phyloP scores from a whole-genome alignment of 2,329 filamentous ascomycete species.

The Colletotrichum salicis region DNA sequence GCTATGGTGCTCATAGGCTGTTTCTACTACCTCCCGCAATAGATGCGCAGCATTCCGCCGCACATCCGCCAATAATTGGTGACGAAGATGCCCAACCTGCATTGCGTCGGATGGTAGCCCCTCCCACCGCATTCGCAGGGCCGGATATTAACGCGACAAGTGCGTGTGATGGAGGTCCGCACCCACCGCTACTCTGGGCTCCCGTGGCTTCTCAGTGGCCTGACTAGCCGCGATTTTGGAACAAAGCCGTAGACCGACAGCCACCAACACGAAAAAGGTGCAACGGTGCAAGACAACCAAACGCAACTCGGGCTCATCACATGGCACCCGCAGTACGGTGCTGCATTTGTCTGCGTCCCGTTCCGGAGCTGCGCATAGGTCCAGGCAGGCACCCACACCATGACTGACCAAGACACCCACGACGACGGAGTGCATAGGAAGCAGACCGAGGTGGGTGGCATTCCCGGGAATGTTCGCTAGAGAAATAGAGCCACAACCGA shows the following conservation, averaged over 20 bases:
- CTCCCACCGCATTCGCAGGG: constrained; percentile 13
- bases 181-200: constrained; percentile 23
- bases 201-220: constrained; percentile 26
- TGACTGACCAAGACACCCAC: background rate
- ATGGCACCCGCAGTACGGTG: constrained; percentile 23
- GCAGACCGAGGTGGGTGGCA: constrained; percentile 30
- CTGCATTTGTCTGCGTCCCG: constrained; percentile 30
- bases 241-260: constrained; percentile 12
- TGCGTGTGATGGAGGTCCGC: constrained; percentile 25
- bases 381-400: constrained; percentile 10
- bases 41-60: constrained; percentile 31
- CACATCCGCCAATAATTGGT: constrained; percentile 35
- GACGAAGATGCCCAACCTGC: constrained; percentile 31
- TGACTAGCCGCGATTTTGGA: constrained; percentile 28
- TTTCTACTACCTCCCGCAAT: constrained; percentile 30
- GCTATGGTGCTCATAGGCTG: constrained; percentile 32
- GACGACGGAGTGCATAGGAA: constrained; percentile 10
- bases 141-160: constrained; percentile 19
- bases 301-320: constrained; percentile 28
- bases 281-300: constrained; percentile 27
- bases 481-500: constrained; percentile 8
- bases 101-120: constrained; percentile 31
- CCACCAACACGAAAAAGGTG: constrained; percentile 23
- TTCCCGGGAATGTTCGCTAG: constrained; percentile 26
- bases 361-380: constrained; percentile 28